Evolutionary conservation across 2,329 filamentous ascomycete genomes (phyloP), one percentile per base, ranked within the genome.

Genomic region (Alternaria alternata): DNA sequence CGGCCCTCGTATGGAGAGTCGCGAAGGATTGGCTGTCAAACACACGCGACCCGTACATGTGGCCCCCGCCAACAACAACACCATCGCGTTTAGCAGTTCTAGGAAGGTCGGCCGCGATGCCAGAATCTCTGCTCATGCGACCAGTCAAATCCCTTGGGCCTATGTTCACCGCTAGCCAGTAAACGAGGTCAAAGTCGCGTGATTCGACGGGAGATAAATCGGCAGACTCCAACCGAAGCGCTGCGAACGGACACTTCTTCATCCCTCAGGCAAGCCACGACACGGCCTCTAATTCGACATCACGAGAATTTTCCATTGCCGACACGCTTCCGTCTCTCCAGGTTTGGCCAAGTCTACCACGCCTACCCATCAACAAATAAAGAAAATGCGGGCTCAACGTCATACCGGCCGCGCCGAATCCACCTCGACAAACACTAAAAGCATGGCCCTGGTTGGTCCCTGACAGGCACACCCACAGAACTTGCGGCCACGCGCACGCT

Each of bases 101-200:
- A 39, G 55, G 51, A 49, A 55, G 54, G 49, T 54, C 28, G 20
- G 39, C 41, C 56, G 59, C 42, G 41, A 54, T 44, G 26, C 57
- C 36, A 28, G 47, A 48, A 53, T n/a, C 32, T 43, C 55, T 61
- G 54, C 57, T 39, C 51, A 61, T 47, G 53, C 46, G 47, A 34
- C 41, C 61, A 52, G 7, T 47, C 32, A n/a, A 36, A 49, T 18
- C 20, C 36, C n/a, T 28, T 52, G 34, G 32, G 20, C 26, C 39
- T 22, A 41, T 32, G 34, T 38, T 46, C 48, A 42, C 22, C 44
- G 34, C 34, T 52, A 51, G 51, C 46, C 41, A 55, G 47, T 51
- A 52, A 53, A 39, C 28, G 44, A 54, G 20, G 8, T n/a, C 20
- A 36, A 34, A 22, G 46, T 34, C 52, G 24, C 48, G 18, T 59